Percentiles rank a stretch among this genome's conserved stretches.
Conservation (phyloP, 2,329 filamentous ascomycete species). For the Didymella lethalis region DNA sequence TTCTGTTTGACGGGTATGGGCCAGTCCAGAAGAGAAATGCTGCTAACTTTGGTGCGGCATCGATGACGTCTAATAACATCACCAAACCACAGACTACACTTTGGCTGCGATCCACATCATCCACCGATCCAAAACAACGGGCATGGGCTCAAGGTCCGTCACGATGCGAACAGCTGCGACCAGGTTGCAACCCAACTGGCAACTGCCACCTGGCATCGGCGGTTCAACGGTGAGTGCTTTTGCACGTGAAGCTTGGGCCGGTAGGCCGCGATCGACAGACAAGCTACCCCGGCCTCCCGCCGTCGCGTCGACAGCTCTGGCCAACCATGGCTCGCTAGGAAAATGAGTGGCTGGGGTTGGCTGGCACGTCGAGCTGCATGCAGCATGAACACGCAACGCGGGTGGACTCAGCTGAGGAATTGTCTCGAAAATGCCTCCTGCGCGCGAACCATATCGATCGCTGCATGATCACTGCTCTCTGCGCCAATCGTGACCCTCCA, state of each 20-base stretch:
- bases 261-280: slow-evolving; percentile 16
- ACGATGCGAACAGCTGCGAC: background rate
- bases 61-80: slow-evolving; percentile 12
- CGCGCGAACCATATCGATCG: slow-evolving; percentile 34
- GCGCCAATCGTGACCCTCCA: slow-evolving; percentile 46
- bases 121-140: slow-evolving; percentile 3
- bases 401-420: slow-evolving; percentile 41
- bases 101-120: background rate
- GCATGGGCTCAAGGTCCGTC: background rate
- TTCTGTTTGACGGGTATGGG: background rate
- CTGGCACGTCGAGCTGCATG: slow-evolving; percentile 18
- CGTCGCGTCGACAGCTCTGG: slow-evolving; percentile 1
- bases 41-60: slow-evolving; percentile 4
- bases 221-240: slow-evolving; percentile 10
- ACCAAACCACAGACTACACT: background rate
- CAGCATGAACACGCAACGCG: slow-evolving; percentile 31
- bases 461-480: slow-evolving; percentile 9
- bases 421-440: slow-evolving; percentile 30
- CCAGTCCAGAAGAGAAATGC: background rate
- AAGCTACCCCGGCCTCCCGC: slow-evolving; percentile 19
- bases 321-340: slow-evolving; percentile 20
- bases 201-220: slow-evolving; percentile 14
- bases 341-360: slow-evolving; percentile 39
- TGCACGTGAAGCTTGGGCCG: slow-evolving; percentile 23
- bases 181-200: slow-evolving; percentile 7